A percentile compares a stretch with the other conserved stretches of the same genome.
Conservation (phyloP, 2,329 filamentous ascomycete genomes). For the Aspergillus sp. region DNA sequence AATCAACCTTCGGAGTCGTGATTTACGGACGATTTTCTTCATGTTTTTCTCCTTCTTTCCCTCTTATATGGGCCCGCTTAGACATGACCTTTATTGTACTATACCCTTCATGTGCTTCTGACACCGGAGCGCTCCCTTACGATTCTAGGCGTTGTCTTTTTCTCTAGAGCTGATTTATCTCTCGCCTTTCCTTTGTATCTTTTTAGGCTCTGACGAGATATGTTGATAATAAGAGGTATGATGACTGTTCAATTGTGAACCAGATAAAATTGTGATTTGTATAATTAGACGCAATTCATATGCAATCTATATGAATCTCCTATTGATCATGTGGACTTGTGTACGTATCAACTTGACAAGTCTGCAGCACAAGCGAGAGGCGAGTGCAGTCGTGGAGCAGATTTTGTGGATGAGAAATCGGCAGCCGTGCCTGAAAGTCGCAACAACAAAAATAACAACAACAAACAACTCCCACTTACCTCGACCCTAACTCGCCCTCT, state of each 20-base stretch:
- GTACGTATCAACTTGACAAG: neutral
- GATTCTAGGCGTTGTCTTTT: constrained; percentile 2
- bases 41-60: neutral
- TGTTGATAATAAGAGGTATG: constrained; percentile 35
- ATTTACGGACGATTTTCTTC: neutral
- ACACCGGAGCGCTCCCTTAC: neutral
- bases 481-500: neutral
- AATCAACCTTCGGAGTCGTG: constrained; percentile 14
- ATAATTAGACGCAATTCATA: neutral
- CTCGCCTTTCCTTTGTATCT: constrained; percentile 6
- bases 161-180: constrained; percentile 4
- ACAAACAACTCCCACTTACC: neutral
- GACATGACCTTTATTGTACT: constrained; percentile 9
- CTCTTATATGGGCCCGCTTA: neutral
- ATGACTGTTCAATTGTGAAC: constrained; percentile 23
- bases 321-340: neutral
- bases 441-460: neutral
- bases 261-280: constrained; percentile 4
- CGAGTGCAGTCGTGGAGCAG: neutral
- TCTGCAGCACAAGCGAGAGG: neutral
- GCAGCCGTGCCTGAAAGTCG: neutral
- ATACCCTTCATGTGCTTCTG: constrained; percentile 6
- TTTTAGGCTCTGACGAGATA: constrained; percentile 28
- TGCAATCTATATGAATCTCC: neutral
- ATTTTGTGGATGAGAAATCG: constrained; percentile 6